Evolutionary conservation across 768 basidiomycete genomes (phyloP).

Genomic region (Mycena maculata): DNA sequence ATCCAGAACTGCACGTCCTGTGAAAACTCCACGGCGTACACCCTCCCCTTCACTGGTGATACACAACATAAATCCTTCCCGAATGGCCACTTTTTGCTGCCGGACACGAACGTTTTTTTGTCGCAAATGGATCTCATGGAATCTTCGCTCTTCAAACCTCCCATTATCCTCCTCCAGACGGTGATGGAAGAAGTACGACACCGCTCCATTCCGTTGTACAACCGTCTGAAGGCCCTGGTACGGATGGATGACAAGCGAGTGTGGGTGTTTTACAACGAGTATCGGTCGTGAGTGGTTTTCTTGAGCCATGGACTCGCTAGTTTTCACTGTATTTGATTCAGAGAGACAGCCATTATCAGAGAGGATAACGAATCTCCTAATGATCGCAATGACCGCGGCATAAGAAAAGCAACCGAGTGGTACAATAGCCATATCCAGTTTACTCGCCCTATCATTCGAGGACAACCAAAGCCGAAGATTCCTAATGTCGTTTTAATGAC

Average conservation of each 20-base stretch:
- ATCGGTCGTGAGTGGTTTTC: constrained; percentile 72
- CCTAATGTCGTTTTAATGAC: constrained; percentile 86
- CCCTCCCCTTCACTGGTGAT: constrained; percentile 72
- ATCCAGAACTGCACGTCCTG: constrained; percentile 79
- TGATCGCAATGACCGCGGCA: constrained; percentile 95
- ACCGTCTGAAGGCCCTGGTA: constrained; percentile 87
- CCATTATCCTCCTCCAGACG: constrained; percentile 93
- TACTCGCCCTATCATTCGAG: constrained; percentile 63
- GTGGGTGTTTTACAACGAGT: constrained; percentile 91
- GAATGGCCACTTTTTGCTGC: constrained; percentile 83
- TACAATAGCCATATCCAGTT: constrained; percentile 80
- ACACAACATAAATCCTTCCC: constrained; percentile 65
- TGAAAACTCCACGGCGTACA: constrained; percentile 48
- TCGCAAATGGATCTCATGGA: constrained; percentile 98
- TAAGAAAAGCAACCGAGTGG: constrained; percentile 89
- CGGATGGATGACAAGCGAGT: constrained; percentile 88
- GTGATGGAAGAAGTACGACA: constrained; percentile 97
- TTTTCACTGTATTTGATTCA: constrained; percentile 41
- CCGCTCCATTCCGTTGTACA: constrained; percentile 91
- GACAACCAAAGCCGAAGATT: constrained; percentile 54
- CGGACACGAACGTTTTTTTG: constrained; percentile 96
- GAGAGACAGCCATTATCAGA: constrained; percentile 83
- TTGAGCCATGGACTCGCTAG: neutral
- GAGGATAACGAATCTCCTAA: constrained; percentile 88
- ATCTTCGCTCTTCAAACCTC: constrained; percentile 76